These are phyloP conservation scores for Chlorella vulgaris DNA, from an alignment of 139 green algal species.

Conservation along the genomic window DNA sequence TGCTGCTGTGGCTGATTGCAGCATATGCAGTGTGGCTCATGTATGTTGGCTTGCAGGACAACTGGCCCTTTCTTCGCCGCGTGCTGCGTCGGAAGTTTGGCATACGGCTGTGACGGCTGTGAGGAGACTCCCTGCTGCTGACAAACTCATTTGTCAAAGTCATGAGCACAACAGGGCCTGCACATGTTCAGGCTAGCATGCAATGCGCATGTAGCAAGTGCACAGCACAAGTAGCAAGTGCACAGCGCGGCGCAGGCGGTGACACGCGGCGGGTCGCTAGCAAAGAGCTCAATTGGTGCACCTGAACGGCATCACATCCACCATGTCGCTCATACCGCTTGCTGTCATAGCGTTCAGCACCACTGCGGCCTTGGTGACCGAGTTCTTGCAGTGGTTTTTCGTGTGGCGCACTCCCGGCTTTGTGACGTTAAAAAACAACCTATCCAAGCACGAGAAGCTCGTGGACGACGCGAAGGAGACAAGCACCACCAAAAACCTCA, in stretches of 20 bases:
- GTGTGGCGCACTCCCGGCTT: conserved; percentile 43
- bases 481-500: conserved; percentile 29
- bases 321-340: conserved; percentile 4
- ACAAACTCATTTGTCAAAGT: too few species aligned
- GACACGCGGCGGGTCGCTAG: too few species aligned
- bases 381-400: conserved; percentile 35
- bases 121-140: not conserved
- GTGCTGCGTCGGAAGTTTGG: conserved; percentile 8
- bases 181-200: too few species aligned
- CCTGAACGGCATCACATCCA: not conserved
- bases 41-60: not conserved
- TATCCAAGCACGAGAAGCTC: conserved; percentile 18
- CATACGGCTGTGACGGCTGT: not conserved
- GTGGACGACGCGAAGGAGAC: conserved; percentile 33
- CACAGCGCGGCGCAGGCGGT: too few species aligned
- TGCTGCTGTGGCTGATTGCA: not conserved
- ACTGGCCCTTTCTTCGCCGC: conserved; percentile 12
- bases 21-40: not conserved
- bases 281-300: too few species aligned
- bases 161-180: too few species aligned
- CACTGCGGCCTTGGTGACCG: not conserved
- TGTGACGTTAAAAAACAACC: conserved; percentile 33
- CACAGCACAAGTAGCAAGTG: too few species aligned
- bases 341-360: conserved; percentile 29
- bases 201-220: too few species aligned